A percentile compares a stretch with the other conserved stretches of the same genome.
These are phyloP conservation scores for Xylariaceae sp. DNA, from an alignment of 2,329 filamentous ascomycete genomes.

Conservation along the genomic window DNA sequence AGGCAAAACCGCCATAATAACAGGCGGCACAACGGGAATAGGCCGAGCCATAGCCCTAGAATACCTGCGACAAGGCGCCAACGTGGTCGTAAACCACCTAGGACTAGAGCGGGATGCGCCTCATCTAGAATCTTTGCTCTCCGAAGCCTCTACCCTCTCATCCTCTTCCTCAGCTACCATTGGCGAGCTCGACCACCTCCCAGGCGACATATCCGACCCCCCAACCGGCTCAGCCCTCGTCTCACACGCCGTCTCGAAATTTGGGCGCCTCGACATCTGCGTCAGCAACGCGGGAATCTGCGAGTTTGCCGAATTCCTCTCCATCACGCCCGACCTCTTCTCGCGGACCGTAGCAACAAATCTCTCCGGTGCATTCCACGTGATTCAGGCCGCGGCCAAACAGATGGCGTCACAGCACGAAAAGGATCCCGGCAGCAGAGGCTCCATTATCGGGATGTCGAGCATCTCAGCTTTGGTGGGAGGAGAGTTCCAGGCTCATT, in stretches of 20 bases:
- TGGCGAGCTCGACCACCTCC: conserved; percentile 60
- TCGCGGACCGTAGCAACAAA: conserved; percentile 72
- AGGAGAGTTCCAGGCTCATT: conserved; percentile 75
- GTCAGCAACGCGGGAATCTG: conserved; percentile 88
- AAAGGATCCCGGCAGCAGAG: no score
- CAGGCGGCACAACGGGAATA: conserved; percentile 81
- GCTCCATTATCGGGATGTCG: conserved; percentile 74
- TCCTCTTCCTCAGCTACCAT: conserved; percentile 39
- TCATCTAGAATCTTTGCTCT: conserved; percentile 51
- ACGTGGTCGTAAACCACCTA: conserved; percentile 77
- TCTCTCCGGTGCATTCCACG: conserved; percentile 83
- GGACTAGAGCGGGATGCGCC: conserved; percentile 50
- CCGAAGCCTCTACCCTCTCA: conserved; percentile 44
- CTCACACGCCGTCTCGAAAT: conserved; percentile 57
- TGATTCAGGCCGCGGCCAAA: conserved; percentile 76
- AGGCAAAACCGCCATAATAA: conserved; percentile 80
- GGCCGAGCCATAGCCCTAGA: conserved; percentile 79
- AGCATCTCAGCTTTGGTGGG: conserved; percentile 74
- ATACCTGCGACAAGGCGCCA: conserved; percentile 72
- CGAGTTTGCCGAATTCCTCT: conserved; percentile 81
- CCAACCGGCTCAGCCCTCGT: conserved; percentile 69
- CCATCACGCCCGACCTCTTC: conserved; percentile 67
- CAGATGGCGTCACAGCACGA: conserved; percentile 68
- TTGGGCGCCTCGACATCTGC: conserved; percentile 66
- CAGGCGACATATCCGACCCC: conserved; percentile 74